These are phyloP conservation scores for Apostasia shenzhenica DNA, from an alignment of 106 monocot species.

Conservation along the genomic window DNA sequence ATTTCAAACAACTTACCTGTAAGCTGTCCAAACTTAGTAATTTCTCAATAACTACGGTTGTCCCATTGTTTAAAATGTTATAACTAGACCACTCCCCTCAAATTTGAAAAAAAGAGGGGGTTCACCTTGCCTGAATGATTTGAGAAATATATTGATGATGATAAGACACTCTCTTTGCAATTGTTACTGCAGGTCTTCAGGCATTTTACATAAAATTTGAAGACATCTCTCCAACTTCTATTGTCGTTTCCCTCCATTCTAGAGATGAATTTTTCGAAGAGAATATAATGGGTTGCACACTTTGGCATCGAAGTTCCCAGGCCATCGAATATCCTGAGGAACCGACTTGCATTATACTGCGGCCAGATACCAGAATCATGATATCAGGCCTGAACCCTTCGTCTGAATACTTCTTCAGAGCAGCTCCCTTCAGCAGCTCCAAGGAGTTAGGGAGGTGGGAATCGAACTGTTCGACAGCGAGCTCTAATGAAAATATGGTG, in stretches of 20 bases:
- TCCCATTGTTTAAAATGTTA: too few relatives aligned
- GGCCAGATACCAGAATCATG: slow-evolving; percentile 40
- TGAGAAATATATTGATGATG: neutral
- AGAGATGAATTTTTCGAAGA: slow-evolving; percentile 35
- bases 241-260: slow-evolving; percentile 29
- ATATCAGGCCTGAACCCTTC: slow-evolving; percentile 52
- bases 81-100: too few relatives aligned
- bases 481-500: slow-evolving; percentile 19
- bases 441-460: slow-evolving; percentile 46
- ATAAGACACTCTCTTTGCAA: neutral
- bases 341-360: slow-evolving; percentile 36
- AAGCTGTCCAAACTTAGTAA: too few relatives aligned
- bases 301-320: slow-evolving; percentile 44
- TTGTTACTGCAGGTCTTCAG: slow-evolving; percentile 17
- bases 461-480: slow-evolving; percentile 37
- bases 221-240: slow-evolving; percentile 38
- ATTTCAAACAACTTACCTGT: too few relatives aligned
- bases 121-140: too few relatives aligned
- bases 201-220: slow-evolving; percentile 42
- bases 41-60: too few relatives aligned
- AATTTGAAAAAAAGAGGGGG: too few relatives aligned
- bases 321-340: slow-evolving; percentile 27
- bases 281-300: slow-evolving; percentile 45
- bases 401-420: slow-evolving; percentile 56
- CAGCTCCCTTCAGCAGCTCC: slow-evolving; percentile 45